phyloP scores from a whole-genome alignment of 352 stramenopile species.

The Phytophthora uliginosa region DNA sequence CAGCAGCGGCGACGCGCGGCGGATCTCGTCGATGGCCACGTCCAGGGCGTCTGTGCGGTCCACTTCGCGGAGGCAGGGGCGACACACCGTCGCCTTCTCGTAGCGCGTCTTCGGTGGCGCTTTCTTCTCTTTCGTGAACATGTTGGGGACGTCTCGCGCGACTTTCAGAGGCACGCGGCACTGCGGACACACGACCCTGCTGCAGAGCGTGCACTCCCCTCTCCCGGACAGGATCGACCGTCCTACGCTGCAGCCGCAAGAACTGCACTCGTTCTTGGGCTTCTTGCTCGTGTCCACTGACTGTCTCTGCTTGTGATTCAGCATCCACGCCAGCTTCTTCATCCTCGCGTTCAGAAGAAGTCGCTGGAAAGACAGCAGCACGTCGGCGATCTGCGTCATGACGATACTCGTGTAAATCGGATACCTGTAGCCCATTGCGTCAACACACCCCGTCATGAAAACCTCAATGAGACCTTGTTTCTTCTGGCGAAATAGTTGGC shows the following conservation, averaged over 20 bases:
- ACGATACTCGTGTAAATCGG: conserved; percentile 40
- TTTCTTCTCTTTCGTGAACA: conserved; percentile 16
- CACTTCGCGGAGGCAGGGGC: conserved; percentile 30
- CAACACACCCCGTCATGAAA: conserved; percentile 45
- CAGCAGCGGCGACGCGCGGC: conserved; percentile 35
- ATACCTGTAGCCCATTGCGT: conserved; percentile 37
- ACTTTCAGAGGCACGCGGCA: conserved; percentile 35
- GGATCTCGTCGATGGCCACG: conserved; percentile 44
- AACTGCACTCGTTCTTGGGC: conserved; percentile 25
- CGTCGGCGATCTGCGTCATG: conserved; percentile 39
- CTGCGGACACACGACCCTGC: conserved; percentile 26
- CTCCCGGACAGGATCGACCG: conserved; percentile 21
- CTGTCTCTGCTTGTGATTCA: conserved; percentile 24
- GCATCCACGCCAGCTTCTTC: conserved; percentile 76
- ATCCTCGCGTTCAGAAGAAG: conserved; percentile 57
- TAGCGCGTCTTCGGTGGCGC: conserved; percentile 5
- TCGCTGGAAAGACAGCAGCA: conserved; percentile 43
- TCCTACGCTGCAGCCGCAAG: conserved; percentile 28
- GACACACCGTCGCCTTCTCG: conserved; percentile 42
- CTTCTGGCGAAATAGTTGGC: conserved; percentile 47
- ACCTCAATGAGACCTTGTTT: conserved; percentile 38
- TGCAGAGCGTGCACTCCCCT: conserved; percentile 31
- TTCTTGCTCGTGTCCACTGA: conserved; percentile 14
- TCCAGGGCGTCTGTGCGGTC: conserved; percentile 38
- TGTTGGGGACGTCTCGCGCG: conserved; percentile 21